Evolutionary conservation across 176 grass and related monocot genomes (phyloP), one percentile per base, ranked within the genome.

Genomic region (Eragrostis curvula): DNA sequence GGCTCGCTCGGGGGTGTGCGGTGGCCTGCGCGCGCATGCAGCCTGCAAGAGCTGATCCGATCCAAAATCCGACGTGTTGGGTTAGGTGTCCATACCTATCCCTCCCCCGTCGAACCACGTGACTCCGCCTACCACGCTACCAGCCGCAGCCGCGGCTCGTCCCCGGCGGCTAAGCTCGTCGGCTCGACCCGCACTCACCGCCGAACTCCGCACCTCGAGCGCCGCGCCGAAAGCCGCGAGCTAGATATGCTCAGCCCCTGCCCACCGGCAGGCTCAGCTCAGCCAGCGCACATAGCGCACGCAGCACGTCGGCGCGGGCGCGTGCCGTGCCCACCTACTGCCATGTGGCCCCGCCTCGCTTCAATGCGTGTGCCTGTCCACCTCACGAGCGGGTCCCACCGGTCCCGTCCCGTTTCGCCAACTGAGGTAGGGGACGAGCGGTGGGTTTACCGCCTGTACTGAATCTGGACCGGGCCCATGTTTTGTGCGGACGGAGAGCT

Each of bases 71-170:
- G 58, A 61, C 24, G 58, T 61, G 24, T 28, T 28, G 12, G 58
- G 58, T 61, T 61, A 28, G 58, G 58, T 74, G 70, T 18, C 77
- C 59, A 56, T 80, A 44, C 13, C 42, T 47, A 48, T 74, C 68
- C 56, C 66, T 20, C 53, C 3, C 43, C 53, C 15, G 8, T 3
- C 49, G 7, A 39, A 16, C 70, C 48, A 55, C 71, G 61, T 68
- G 71, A 84, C 32, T 73, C 48, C 39, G 49, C 72, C 59, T 27
- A 25, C 51, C 42, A 2, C 12, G 27, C 42, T 29, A 9, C 59
- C 20, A 67, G 47, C 68, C 50, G 73, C 32, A 36, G 50, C 49
- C 21, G 24, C 12, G 3, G 2, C 32, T 39, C 30, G 16, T 32
- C 16, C 29, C 47, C 49, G 49, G 49, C 49, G 49, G 49, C 49